Evolutionary conservation across 306 rosid genomes (phyloP).

Genomic region (Prunus davidiana): DNA sequence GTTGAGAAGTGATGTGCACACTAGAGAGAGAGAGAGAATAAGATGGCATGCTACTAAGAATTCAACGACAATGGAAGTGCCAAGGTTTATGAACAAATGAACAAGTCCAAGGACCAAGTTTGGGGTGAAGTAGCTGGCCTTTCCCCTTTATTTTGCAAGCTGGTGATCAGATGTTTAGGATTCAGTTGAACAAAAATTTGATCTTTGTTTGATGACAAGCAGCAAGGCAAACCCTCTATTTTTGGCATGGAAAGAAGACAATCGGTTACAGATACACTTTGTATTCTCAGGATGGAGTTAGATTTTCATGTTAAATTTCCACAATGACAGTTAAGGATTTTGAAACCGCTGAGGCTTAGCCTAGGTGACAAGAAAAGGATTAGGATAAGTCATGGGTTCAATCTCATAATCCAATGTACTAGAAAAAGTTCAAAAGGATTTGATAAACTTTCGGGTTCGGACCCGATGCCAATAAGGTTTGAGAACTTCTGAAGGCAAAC

Average conservation of each 20-base stretch:
- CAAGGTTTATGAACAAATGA: neutral
- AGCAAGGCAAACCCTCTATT: neutral
- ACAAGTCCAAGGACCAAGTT: neutral
- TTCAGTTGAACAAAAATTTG: neutral
- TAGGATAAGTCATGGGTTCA: neutral
- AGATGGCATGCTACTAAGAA: neutral
- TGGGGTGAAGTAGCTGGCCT: too few species aligned
- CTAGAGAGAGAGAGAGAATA: neutral
- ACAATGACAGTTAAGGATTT: neutral
- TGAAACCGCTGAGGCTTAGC: too few species aligned
- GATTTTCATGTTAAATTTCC: neutral
- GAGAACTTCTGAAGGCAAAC: neutral
- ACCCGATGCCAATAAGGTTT: neutral
- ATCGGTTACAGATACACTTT: neutral
- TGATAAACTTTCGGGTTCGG: neutral
- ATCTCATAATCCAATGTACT: neutral
- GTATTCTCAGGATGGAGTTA: neutral
- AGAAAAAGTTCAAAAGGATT: too few species aligned
- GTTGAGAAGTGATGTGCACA: neutral
- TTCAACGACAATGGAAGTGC: neutral
- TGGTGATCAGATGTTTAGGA: neutral
- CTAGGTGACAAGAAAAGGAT: neutral
- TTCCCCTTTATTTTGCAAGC: too few species aligned
- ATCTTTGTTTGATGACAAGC: neutral
- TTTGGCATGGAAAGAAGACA: neutral